These are phyloP conservation scores for Coniochaeta ligniaria DNA, from an alignment of 2,329 filamentous ascomycete genomes.

Conservation along the genomic window DNA sequence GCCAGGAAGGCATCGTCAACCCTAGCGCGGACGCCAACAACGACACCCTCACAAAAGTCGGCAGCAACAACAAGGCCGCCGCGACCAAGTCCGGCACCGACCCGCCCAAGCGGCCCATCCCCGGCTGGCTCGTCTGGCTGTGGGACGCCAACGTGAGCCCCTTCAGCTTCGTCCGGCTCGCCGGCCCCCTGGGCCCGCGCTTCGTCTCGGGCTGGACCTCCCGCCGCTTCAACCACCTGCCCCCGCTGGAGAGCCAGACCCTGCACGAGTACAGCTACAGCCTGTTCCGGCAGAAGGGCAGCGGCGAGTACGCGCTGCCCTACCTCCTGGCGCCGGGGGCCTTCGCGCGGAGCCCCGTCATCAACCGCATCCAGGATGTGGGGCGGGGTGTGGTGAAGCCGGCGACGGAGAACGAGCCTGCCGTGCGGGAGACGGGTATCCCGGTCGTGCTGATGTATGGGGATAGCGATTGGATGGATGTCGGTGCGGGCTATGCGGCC, in stretches of 20 bases:
- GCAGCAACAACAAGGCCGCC: constrained; percentile 22
- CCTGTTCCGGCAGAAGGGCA: constrained; percentile 86
- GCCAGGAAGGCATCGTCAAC: constrained; percentile 49
- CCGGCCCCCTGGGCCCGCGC: constrained; percentile 82
- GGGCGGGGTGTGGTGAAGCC: constrained; percentile 59
- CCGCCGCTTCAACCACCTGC: constrained; percentile 84
- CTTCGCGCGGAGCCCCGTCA: constrained; percentile 80
- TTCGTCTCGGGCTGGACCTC: constrained; percentile 94
- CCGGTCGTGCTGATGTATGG: constrained; percentile 94
- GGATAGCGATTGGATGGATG: constrained; percentile 98
- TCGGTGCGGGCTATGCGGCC: constrained; percentile 73
- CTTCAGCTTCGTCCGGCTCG: constrained; percentile 82
- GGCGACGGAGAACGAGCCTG: constrained; percentile 21
- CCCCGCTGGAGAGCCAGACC: constrained; percentile 68
- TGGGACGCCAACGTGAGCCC: constrained; percentile 98
- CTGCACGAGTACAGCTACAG: constrained; percentile 93
- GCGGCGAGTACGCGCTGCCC: constrained; percentile 86
- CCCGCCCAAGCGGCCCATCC: constrained; percentile 50
- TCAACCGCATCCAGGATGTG: constrained; percentile 78
- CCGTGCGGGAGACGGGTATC: constrained; percentile 53
- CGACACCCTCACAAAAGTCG: constrained; percentile 11
- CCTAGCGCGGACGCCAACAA: constrained; percentile 25
- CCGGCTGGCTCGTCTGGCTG: constrained; percentile 83
- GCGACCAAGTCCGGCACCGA: constrained; percentile 20
- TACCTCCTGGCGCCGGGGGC: constrained; percentile 93